Percentiles rank a stretch among this genome's conserved stretches.
These are phyloP conservation scores for Ballota nigra DNA, from an alignment of 257 asterid genomes.

Conservation along the genomic window DNA sequence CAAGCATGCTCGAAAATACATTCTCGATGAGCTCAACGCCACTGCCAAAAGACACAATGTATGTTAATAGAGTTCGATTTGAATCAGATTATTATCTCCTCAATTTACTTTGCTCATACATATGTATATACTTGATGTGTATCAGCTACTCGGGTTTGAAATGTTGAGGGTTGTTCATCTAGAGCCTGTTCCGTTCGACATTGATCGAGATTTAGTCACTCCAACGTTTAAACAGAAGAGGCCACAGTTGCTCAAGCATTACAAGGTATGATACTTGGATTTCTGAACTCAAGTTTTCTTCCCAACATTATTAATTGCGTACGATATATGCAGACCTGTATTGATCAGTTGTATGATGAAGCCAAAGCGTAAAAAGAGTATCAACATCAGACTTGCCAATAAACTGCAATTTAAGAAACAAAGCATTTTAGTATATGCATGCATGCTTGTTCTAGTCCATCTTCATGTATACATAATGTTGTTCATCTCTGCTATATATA, in stretches of 20 bases:
- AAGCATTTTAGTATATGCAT: neutral
- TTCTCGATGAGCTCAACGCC: slow-evolving; percentile 72
- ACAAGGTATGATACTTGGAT: slow-evolving; percentile 47
- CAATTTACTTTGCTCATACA: neutral
- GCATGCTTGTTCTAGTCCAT: neutral
- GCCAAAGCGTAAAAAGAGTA: slow-evolving; percentile 40
- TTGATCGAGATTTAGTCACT: slow-evolving; percentile 73
- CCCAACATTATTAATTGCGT: no score
- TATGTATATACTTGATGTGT: neutral
- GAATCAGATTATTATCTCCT: slow-evolving; percentile 2
- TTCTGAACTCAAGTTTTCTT: neutral
- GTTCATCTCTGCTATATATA: neutral
- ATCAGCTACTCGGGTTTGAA: slow-evolving; percentile 88
- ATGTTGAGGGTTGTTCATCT: slow-evolving; percentile 67
- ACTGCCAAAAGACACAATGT: slow-evolving; percentile 69
- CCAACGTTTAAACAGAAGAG: slow-evolving; percentile 93
- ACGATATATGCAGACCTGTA: slow-evolving; percentile 47
- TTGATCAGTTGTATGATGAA: slow-evolving; percentile 68
- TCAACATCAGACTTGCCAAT: neutral
- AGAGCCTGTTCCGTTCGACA: slow-evolving; percentile 75
- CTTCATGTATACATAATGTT: slow-evolving; percentile 14
- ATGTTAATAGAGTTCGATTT: slow-evolving; percentile 1
- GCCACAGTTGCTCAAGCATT: slow-evolving; percentile 70
- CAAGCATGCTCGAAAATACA: slow-evolving; percentile 51
- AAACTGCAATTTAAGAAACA: slow-evolving; percentile 4